Conservation (phyloP, 2,329 filamentous ascomycete species). For the Aplosporella prunicola region DNA sequence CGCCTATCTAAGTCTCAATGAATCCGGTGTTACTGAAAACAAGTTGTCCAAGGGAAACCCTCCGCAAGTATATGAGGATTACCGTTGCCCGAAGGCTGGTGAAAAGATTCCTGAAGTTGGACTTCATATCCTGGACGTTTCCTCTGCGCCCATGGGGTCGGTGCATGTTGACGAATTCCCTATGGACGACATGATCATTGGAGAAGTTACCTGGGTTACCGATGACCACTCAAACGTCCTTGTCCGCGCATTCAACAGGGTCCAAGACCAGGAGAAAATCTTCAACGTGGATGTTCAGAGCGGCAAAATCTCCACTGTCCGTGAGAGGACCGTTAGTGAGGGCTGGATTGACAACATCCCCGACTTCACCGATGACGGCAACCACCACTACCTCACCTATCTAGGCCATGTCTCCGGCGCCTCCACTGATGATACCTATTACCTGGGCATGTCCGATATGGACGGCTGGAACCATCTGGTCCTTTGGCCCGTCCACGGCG, state of each 20-base stretch:
- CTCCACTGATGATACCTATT: slow-evolving; percentile 39
- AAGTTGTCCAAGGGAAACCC: too few relatives aligned
- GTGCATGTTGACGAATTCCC: slow-evolving; percentile 50
- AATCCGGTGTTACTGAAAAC: slow-evolving; percentile 59
- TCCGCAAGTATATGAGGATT: too few relatives aligned
- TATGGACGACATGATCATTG: slow-evolving; percentile 53
- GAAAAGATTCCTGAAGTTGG: slow-evolving; percentile 56
- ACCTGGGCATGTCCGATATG: slow-evolving; percentile 57
- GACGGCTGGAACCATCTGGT: slow-evolving; percentile 59
- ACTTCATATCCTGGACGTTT: slow-evolving; percentile 49
- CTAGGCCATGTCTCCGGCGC: slow-evolving; percentile 38
- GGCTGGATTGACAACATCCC: slow-evolving; percentile 55
- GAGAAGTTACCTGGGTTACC: slow-evolving; percentile 60
- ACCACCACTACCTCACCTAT: slow-evolving; percentile 45
- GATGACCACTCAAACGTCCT: slow-evolving; percentile 51
- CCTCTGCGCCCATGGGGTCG: slow-evolving; percentile 34
- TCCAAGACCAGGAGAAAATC: slow-evolving; percentile 56
- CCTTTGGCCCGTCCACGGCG: slow-evolving; percentile 49
- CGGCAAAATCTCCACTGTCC: slow-evolving; percentile 38
- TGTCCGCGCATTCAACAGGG: slow-evolving; percentile 58
- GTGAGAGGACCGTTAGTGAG: slow-evolving; percentile 48
- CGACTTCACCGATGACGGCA: slow-evolving; percentile 47
- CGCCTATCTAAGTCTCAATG: slow-evolving; percentile 49
- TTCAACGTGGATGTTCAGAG: slow-evolving; percentile 48
- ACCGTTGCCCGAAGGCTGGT: slow-evolving; percentile 59